phyloP scores from a whole-genome alignment of 2,329 filamentous ascomycete genomes.

The Ophiostoma sp. region DNA sequence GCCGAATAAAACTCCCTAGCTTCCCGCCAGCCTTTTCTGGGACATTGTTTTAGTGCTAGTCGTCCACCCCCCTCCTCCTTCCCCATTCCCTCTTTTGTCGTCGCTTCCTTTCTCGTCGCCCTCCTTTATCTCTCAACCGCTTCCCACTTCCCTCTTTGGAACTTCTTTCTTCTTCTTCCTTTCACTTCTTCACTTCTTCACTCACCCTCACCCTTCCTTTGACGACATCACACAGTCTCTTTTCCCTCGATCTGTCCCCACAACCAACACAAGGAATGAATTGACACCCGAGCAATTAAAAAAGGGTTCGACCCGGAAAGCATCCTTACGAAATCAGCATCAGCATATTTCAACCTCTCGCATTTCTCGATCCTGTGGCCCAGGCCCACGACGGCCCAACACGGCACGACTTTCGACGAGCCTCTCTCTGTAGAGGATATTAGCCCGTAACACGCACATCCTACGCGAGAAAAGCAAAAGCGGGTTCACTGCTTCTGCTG shows the following conservation, averaged over 20 bases:
- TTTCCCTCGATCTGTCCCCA: neutral
- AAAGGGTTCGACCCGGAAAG: conserved; percentile 11
- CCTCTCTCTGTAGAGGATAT: neutral
- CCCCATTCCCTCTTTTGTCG: conserved; percentile 16
- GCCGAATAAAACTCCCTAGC: conserved; percentile 21
- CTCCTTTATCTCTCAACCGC: conserved; percentile 12
- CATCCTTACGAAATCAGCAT: neutral
- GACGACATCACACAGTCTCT: too few relatives aligned
- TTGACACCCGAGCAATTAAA: conserved; percentile 5
- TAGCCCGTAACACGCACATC: neutral
- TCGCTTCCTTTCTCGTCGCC: neutral
- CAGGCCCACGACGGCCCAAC: conserved; percentile 12
- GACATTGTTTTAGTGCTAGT: conserved; percentile 23
- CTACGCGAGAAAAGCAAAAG: neutral
- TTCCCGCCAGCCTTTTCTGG: conserved; percentile 19
- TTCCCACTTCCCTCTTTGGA: conserved; percentile 7
- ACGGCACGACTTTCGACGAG: neutral
- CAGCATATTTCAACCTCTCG: neutral
- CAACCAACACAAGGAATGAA: neutral
- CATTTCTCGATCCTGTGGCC: neutral
- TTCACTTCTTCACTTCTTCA: neutral
- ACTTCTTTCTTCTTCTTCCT: neutral
- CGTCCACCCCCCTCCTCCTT: conserved; percentile 13
- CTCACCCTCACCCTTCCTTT: neutral
- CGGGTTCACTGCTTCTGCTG: neutral